Conservation (phyloP, 2,329 filamentous ascomycete species). For the Periconia sp. region DNA sequence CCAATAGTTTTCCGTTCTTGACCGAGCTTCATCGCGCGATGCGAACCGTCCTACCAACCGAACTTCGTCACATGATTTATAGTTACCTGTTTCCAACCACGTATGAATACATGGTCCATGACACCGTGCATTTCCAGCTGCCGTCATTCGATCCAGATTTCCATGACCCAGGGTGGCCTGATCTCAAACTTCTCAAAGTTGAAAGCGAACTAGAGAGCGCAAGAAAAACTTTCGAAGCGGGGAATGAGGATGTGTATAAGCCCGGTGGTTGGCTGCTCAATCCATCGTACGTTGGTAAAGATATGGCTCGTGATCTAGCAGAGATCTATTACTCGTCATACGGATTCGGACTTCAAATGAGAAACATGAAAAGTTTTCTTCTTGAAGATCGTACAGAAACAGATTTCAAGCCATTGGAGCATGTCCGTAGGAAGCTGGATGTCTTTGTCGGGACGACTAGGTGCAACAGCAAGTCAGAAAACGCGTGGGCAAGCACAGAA, state of each 20-base stretch:
- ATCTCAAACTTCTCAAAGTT: not conserved
- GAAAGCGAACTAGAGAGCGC: not conserved
- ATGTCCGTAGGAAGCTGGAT: not conserved
- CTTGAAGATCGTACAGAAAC: slow-evolving; percentile 3
- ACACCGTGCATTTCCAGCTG: not conserved
- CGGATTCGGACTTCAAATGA: not conserved
- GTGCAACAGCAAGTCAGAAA: not conserved
- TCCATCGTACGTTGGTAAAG: slow-evolving; percentile 2
- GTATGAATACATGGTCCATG: not conserved
- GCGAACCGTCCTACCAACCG: not conserved
- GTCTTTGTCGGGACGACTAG: not conserved
- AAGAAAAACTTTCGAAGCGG: not conserved
- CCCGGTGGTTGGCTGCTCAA: slow-evolving; percentile 7
- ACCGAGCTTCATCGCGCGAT: not conserved
- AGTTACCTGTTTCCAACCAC: not conserved
- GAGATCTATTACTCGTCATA: slow-evolving; percentile 3
- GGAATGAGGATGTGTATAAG: slow-evolving; percentile 1
- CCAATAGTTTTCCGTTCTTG: not conserved
- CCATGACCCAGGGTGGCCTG: not conserved
- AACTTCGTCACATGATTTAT: slow-evolving; percentile 7
- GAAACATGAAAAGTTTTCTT: slow-evolving; percentile 2
- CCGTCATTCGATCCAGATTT: slow-evolving; percentile 2
- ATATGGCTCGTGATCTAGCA: slow-evolving; percentile 7
- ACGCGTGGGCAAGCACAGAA: slow-evolving; percentile 1
- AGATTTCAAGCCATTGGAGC: slow-evolving; percentile 3